Evolutionary conservation across 441 rosid genomes (phyloP).

Genomic region (California macrophylla): DNA sequence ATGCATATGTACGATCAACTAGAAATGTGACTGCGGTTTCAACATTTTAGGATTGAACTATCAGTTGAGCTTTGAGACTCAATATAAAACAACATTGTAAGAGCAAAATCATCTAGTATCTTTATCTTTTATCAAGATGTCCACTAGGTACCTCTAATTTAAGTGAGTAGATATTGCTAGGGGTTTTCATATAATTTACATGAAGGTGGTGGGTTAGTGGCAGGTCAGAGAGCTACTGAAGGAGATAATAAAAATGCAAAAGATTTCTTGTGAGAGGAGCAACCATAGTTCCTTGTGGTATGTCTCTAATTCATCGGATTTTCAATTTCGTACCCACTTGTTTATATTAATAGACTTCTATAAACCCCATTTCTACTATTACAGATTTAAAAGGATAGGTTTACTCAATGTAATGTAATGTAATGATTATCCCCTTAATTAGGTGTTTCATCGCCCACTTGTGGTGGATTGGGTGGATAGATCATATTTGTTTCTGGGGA

Average conservation of each 20-base stretch:
- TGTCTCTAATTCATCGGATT: conserved; percentile 33
- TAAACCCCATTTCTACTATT: conserved; percentile 15
- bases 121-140: neutral
- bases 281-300: conserved; percentile 47
- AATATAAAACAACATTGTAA: neutral
- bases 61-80: neutral
- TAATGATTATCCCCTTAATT: conserved; percentile 36
- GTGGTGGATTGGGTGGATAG: conserved; percentile 39
- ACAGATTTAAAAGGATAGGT: conserved; percentile 23
- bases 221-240: conserved; percentile 71
- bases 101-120: neutral
- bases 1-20: neutral
- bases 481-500: conserved; percentile 27
- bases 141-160: conserved; percentile 17
- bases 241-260: conserved; percentile 48
- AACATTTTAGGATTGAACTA: neutral
- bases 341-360: conserved; percentile 15
- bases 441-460: conserved; percentile 42
- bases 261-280: conserved; percentile 34
- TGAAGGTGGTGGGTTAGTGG: conserved; percentile 62
- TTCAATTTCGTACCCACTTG: conserved; percentile 19
- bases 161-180: conserved; percentile 15
- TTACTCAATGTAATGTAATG: conserved; percentile 24
- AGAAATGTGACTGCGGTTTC: neutral
- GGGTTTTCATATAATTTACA: conserved; percentile 33